phyloP scores from a whole-genome alignment of 1,284 basidiomycete species.

The Puccinia polysora region DNA sequence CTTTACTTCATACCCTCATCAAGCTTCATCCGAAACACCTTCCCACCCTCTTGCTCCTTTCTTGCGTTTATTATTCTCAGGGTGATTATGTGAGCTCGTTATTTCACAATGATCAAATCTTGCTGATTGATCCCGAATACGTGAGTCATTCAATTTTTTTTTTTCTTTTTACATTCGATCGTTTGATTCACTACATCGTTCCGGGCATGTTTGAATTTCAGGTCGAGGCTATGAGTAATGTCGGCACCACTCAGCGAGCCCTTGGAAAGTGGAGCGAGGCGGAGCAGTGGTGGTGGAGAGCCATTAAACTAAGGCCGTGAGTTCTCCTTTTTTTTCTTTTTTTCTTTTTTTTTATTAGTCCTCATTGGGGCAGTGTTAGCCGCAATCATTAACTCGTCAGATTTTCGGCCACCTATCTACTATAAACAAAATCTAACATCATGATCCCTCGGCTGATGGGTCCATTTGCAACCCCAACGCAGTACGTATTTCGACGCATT shows the following conservation, averaged over 20 bases:
- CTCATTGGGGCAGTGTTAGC: too few species aligned
- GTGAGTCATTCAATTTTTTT: slow-evolving; percentile 47
- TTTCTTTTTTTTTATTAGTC: not conserved
- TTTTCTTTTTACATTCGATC: not conserved
- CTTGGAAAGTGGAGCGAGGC: slow-evolving; percentile 54
- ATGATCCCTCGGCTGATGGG: not conserved
- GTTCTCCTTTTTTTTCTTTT: not conserved
- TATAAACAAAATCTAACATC: too few species aligned
- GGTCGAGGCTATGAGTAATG: slow-evolving; percentile 59
- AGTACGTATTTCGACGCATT: slow-evolving; percentile 53
- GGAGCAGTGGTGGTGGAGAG: slow-evolving; percentile 57
- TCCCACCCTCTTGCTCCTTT: slow-evolving; percentile 53
- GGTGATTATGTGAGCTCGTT: slow-evolving; percentile 48
- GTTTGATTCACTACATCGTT: not conserved
- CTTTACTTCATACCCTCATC: slow-evolving; percentile 51
- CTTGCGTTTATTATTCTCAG: slow-evolving; percentile 53
- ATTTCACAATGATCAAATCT: slow-evolving; percentile 42
- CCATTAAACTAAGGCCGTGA: slow-evolving; percentile 54
- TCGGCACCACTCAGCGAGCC: slow-evolving; percentile 58
- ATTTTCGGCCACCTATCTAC: too few species aligned
- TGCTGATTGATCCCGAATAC: slow-evolving; percentile 53
- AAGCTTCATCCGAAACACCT: slow-evolving; percentile 52
- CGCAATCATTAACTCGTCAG: too few species aligned
- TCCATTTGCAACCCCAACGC: not conserved
- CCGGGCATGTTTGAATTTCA: not conserved